A percentile compares a stretch with the other conserved stretches of the same genome.
phyloP scores from a whole-genome alignment of 306 rosid genomes.

The Inga laurina region DNA sequence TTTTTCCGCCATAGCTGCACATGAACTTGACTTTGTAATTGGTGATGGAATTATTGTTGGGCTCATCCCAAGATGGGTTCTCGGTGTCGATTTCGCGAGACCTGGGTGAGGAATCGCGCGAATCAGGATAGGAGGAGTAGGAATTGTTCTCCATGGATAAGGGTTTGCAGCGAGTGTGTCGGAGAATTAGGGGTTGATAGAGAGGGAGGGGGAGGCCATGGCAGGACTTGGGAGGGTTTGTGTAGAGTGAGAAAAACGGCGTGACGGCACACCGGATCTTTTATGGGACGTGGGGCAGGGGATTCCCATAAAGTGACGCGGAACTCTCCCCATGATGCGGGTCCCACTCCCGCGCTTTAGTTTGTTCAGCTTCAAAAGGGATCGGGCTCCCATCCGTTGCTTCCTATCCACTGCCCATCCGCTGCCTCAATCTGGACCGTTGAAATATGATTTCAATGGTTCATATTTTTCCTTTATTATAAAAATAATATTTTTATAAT shows the following conservation, averaged over 20 bases:
- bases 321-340: not conserved
- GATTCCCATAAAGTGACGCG: not conserved
- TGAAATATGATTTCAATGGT: too few relatives aligned
- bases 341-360: not conserved
- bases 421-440: too few relatives aligned
- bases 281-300: slow-evolving; percentile 11
- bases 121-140: slow-evolving; percentile 62
- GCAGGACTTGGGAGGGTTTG: not conserved
- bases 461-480: too few relatives aligned
- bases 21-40: slow-evolving; percentile 65
- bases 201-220: not conserved
- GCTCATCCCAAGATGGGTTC: slow-evolving; percentile 60
- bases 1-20: slow-evolving; percentile 88
- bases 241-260: slow-evolving; percentile 3
- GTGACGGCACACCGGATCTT: slow-evolving; percentile 12
- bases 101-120: slow-evolving; percentile 76
- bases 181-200: not conserved
- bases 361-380: not conserved
- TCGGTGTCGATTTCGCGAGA: slow-evolving; percentile 70
- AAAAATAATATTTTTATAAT: too few relatives aligned
- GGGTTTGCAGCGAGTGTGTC: not conserved
- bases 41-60: not conserved
- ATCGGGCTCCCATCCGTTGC: too few relatives aligned
- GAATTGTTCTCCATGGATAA: slow-evolving; percentile 64
- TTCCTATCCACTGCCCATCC: too few relatives aligned